Conservation (phyloP, 306 rosid genomes). For the Erythrophleum fordii region DNA sequence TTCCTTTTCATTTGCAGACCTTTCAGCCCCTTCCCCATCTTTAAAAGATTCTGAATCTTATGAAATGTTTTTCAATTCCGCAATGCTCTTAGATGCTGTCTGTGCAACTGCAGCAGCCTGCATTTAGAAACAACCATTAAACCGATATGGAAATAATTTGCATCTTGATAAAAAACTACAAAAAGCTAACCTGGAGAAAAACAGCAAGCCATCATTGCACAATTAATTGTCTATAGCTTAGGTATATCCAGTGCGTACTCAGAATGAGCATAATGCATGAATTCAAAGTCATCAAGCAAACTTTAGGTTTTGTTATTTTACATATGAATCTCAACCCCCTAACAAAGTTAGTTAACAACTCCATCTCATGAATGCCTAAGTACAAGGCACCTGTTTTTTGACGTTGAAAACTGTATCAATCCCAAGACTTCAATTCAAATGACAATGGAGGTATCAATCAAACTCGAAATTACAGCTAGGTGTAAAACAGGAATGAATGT, state of each 20-base stretch:
- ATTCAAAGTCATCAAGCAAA: not conserved
- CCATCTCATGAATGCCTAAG: not conserved
- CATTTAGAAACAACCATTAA: slow-evolving; percentile 37
- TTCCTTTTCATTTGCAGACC: slow-evolving; percentile 51
- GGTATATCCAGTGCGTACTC: not conserved
- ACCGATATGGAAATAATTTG: not conserved
- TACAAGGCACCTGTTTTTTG: not conserved
- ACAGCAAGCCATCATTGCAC: not conserved
- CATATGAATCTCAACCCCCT: not conserved
- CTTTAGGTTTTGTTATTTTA: not conserved
- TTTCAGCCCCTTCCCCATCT: slow-evolving; percentile 63
- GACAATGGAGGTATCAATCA: not conserved
- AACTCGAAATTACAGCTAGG: not conserved
- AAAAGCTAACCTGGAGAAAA: not conserved
- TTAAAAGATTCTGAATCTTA: slow-evolving; percentile 63
- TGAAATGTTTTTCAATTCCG: slow-evolving; percentile 55
- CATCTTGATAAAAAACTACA: not conserved
- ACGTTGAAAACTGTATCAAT: not conserved
- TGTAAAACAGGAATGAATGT: not conserved
- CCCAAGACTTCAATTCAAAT: not conserved
- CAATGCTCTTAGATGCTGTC: slow-evolving; percentile 82
- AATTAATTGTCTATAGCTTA: no score
- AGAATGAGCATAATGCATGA: not conserved
- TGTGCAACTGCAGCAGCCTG: slow-evolving; percentile 91
- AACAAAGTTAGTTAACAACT: not conserved